These are phyloP conservation scores for Saitozyma sp. DNA, from an alignment of 768 basidiomycete species.

Conservation along the genomic window DNA sequence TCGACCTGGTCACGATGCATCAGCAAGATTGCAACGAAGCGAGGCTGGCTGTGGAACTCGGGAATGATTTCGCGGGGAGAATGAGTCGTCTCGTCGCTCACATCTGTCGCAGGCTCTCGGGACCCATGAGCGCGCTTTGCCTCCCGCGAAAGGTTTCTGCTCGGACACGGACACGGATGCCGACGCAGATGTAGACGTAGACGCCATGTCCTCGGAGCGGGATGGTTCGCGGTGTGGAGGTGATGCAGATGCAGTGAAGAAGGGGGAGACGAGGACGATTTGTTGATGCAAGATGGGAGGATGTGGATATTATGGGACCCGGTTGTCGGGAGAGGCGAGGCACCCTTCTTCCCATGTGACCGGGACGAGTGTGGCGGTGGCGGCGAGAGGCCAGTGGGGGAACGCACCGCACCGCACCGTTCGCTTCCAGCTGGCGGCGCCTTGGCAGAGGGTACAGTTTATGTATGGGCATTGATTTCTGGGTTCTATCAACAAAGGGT, in stretches of 20 bases:
- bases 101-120: conserved; percentile 13
- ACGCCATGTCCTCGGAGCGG: neutral
- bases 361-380: too few species aligned
- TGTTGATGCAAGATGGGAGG: neutral
- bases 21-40: neutral
- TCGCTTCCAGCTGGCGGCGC: too few species aligned
- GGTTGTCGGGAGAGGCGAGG: neutral
- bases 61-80: neutral
- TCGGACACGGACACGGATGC: neutral
- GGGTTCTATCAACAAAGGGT: too few species aligned
- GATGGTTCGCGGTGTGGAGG: neutral
- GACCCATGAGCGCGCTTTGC: conserved; percentile 4
- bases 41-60: neutral
- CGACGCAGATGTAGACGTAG: neutral
- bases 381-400: too few species aligned
- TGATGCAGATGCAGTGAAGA: neutral
- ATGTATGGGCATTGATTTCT: too few species aligned
- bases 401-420: too few species aligned
- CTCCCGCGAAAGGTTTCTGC: conserved; percentile 2
- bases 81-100: neutral
- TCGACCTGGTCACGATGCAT: conserved; percentile 10
- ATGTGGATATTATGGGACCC: neutral
- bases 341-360: too few species aligned
- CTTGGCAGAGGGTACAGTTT: too few species aligned
- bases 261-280: neutral